Percentiles rank a stretch among this genome's conserved stretches.
phyloP scores from a whole-genome alignment of 305 asterid genomes.

The Coffea humblotiana region DNA sequence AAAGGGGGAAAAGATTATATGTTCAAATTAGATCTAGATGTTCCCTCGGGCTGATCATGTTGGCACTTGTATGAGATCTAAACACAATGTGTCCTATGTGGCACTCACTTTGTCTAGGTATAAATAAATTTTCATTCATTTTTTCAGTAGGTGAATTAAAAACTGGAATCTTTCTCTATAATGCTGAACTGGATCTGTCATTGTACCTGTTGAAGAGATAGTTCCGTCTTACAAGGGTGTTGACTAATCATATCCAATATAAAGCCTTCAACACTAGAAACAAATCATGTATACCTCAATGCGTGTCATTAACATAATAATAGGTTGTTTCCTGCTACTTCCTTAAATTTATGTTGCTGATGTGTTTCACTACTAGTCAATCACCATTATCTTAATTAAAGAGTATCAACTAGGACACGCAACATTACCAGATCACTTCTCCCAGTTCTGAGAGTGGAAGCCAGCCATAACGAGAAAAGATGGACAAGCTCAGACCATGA shows the following conservation, averaged over 20 bases:
- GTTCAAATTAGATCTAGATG: not conserved
- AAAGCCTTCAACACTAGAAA: too few species aligned
- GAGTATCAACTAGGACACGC: not conserved
- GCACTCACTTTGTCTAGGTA: not conserved
- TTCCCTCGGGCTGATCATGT: not conserved
- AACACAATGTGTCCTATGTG: not conserved
- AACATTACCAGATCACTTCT: not conserved
- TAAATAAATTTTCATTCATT: not conserved
- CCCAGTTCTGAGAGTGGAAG: not conserved
- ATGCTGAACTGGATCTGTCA: not conserved
- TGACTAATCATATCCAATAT: too few species aligned
- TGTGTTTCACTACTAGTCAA: not conserved
- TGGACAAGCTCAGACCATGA: conserved; percentile 5
- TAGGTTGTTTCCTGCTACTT: not conserved
- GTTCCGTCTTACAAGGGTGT: not conserved
- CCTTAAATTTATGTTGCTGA: not conserved
- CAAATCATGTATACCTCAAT: not conserved
- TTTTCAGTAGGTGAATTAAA: too few species aligned
- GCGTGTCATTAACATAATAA: not conserved
- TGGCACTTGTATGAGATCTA: not conserved
- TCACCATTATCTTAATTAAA: not conserved
- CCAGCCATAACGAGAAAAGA: not conserved
- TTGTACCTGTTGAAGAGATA: not conserved
- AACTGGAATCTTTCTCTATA: not conserved
- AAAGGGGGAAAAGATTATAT: too few species aligned